A percentile compares a stretch with the other conserved stretches of the same genome.
Conservation (phyloP, 345 rosid genomes). For the Cardamine occulta region DNA sequence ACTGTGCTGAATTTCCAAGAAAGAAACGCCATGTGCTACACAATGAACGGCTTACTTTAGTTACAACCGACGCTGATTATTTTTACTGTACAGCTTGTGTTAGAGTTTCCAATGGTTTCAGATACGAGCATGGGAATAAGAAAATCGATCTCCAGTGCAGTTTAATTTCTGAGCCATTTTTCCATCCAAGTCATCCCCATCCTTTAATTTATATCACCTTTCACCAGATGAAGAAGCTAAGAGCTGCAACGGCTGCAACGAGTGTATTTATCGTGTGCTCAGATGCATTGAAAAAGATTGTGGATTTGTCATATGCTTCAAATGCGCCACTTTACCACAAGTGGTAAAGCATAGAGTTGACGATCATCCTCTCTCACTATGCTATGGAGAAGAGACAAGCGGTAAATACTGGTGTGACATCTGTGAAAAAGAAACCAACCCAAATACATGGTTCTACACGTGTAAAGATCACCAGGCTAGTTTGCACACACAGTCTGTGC, state of each 20-base stretch:
- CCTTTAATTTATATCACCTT: constrained; percentile 16
- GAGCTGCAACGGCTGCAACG: neutral
- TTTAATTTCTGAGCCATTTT: constrained; percentile 24
- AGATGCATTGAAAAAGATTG: constrained; percentile 11
- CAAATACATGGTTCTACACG: constrained; percentile 7
- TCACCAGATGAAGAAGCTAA: neutral
- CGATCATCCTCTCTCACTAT: constrained; percentile 1
- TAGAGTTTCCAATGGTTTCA: neutral
- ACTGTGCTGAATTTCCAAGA: neutral
- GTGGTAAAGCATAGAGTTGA: constrained; percentile 22
- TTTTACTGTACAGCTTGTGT: fast-evolving
- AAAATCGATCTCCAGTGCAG: neutral
- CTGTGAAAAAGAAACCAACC: constrained; percentile 19
- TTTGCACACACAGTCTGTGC: constrained; percentile 6
- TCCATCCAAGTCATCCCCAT: constrained; percentile 1
- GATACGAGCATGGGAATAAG: neutral
- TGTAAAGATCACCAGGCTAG: neutral
- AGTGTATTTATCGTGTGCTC: neutral
- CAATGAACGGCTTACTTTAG: neutral
- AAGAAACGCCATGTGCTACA: constrained; percentile 4
- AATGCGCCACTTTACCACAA: constrained; percentile 4
- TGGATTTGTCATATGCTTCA: neutral
- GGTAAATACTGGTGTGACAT: constrained; percentile 9
- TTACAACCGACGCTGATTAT: fast-evolving
- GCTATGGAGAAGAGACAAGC: constrained; percentile 11